These are phyloP conservation scores for Cladobotryum mycophilum DNA, from an alignment of 2,329 filamentous ascomycete species.

Conservation along the genomic window DNA sequence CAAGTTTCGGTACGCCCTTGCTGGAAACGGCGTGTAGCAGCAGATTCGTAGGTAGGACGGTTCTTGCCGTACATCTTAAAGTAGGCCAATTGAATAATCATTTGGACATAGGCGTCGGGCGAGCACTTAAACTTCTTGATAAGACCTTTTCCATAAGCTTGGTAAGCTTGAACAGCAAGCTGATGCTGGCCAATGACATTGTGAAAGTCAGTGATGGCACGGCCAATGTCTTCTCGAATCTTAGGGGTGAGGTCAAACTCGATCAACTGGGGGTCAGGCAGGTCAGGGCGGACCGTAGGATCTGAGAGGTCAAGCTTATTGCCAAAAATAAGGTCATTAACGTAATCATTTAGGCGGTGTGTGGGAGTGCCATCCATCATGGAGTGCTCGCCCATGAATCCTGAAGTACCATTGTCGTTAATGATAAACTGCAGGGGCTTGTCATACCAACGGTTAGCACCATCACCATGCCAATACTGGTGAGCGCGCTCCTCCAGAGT, in stretches of 20 bases:
- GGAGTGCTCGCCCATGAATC: constrained; percentile 97
- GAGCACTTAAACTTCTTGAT: constrained; percentile 99
- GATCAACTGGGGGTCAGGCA: constrained; percentile 73
- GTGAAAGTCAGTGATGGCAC: constrained; percentile 71
- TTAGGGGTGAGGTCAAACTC: constrained; percentile 72
- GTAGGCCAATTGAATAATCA: constrained; percentile 97
- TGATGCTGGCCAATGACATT: constrained; percentile 81
- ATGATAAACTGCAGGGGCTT: constrained; percentile 97
- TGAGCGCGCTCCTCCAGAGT: constrained; percentile 93
- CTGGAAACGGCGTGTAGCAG: constrained; percentile 90
- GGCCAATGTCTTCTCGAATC: constrained; percentile 70
- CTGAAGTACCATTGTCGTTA: constrained; percentile 95
- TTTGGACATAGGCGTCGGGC: constrained; percentile 94
- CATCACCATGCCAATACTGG: constrained; percentile 98
- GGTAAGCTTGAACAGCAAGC: constrained; percentile 88
- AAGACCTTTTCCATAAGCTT: constrained; percentile 93
- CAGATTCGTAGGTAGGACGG: constrained; percentile 95
- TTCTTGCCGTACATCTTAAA: constrained; percentile 99
- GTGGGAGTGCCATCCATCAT: constrained; percentile 99
- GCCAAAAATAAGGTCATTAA: constrained; percentile 86
- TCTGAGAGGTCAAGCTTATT: constrained; percentile 90
- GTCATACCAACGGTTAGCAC: constrained; percentile 93
- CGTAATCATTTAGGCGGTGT: constrained; percentile 91
- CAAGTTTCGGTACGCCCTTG: constrained; percentile 95
- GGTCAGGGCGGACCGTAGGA: constrained; percentile 68